A percentile compares a stretch with the other conserved stretches of the same genome.
phyloP scores from a whole-genome alignment of 2,329 filamentous ascomycete genomes.

The Colletotrichum coccodes region DNA sequence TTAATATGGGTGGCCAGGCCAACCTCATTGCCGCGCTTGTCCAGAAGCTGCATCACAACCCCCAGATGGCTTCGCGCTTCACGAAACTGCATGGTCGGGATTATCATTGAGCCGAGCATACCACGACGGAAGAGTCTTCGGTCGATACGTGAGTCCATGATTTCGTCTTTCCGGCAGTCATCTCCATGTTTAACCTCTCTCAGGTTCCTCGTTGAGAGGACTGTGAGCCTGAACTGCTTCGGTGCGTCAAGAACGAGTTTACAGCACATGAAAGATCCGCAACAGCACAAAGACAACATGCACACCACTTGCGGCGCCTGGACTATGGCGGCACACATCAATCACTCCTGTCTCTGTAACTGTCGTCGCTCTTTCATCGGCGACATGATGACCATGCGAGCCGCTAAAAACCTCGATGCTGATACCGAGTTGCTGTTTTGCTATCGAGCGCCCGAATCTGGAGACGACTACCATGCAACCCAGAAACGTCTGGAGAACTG shows the following conservation, averaged over 20 bases:
- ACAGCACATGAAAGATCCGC: background rate
- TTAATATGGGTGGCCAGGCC: slow-evolving; percentile 49
- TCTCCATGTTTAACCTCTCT: background rate
- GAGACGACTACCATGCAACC: slow-evolving; percentile 40
- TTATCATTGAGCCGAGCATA: slow-evolving; percentile 40
- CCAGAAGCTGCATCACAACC: slow-evolving; percentile 57
- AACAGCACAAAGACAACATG: background rate
- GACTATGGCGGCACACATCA: slow-evolving; percentile 58
- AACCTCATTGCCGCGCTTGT: slow-evolving; percentile 51
- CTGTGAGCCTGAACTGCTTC: slow-evolving; percentile 55
- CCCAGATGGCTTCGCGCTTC: background rate
- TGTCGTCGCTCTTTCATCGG: slow-evolving; percentile 60
- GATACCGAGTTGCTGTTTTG: slow-evolving; percentile 56
- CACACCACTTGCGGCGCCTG: slow-evolving; percentile 55
- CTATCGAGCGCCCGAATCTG: slow-evolving; percentile 44
- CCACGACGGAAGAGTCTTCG: slow-evolving; percentile 49
- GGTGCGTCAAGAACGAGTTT: slow-evolving; percentile 38
- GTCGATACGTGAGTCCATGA: slow-evolving; percentile 55
- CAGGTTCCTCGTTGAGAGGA: slow-evolving; percentile 57
- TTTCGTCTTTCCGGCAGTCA: background rate
- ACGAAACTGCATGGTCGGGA: background rate
- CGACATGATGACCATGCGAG: slow-evolving; percentile 63
- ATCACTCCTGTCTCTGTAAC: slow-evolving; percentile 63
- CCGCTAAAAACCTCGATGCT: slow-evolving; percentile 51
- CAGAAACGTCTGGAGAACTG: slow-evolving; percentile 46